These are phyloP conservation scores for Brasilioporus rufonigricans DNA, from an alignment of 768 basidiomycete genomes.

Conservation along the genomic window DNA sequence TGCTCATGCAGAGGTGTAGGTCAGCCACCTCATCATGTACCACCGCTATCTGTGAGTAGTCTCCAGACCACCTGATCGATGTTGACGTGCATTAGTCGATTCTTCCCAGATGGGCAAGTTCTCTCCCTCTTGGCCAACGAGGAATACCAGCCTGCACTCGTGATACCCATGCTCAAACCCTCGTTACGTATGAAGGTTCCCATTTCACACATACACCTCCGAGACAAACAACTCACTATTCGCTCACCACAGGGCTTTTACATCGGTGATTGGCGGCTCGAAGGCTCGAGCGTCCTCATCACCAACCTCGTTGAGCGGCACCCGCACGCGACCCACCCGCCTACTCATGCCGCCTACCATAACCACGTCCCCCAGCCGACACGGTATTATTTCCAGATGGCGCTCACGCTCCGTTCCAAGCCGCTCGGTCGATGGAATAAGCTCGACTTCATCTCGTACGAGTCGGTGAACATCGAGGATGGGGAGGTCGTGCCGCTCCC, in stretches of 20 bases:
- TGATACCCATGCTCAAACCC: constrained; percentile 76
- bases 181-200: constrained; percentile 73
- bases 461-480: constrained; percentile 70
- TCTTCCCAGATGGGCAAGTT: constrained; percentile 84
- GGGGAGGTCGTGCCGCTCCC: constrained; percentile 70
- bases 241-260: constrained; percentile 55
- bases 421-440: constrained; percentile 81
- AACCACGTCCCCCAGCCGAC: constrained; percentile 16
- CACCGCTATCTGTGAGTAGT: constrained; percentile 81
- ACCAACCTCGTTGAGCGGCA: constrained; percentile 59
- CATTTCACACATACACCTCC: not conserved
- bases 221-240: not conserved
- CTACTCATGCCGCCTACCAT: constrained; percentile 7
- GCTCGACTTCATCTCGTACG: constrained; percentile 70
- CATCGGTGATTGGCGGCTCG: constrained; percentile 71
- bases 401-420: constrained; percentile 64
- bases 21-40: constrained; percentile 86
- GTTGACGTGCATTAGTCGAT: constrained; percentile 53
- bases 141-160: constrained; percentile 61
- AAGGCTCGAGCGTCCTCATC: constrained; percentile 57
- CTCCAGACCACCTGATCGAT: not conserved
- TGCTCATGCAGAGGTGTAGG: constrained; percentile 37
- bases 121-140: constrained; percentile 85
- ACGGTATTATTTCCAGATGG: constrained; percentile 75
- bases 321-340: constrained; percentile 1